phyloP scores from a whole-genome alignment of 257 asterid species.

The Anisodus tanguticus region DNA sequence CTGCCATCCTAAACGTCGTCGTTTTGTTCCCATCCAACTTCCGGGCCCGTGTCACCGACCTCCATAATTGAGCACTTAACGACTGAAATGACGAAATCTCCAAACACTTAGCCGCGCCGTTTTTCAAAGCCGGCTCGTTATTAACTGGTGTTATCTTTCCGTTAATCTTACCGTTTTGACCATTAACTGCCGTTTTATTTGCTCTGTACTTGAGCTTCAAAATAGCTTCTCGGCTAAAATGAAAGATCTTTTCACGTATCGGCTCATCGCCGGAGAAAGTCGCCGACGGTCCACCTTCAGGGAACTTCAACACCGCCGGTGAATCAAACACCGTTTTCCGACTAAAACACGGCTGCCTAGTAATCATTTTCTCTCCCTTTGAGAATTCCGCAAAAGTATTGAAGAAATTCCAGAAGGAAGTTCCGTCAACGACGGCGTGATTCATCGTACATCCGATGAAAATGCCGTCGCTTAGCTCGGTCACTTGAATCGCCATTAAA shows the following conservation, averaged over 20 bases:
- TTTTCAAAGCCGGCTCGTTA: too few species aligned
- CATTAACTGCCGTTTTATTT: constrained; percentile 40
- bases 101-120: too few species aligned
- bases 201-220: constrained; percentile 58
- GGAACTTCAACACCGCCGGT: constrained; percentile 60
- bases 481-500: constrained; percentile 71
- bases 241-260: constrained; percentile 74
- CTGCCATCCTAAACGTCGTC: constrained; percentile 96
- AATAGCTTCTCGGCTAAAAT: constrained; percentile 80
- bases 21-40: constrained; percentile 47
- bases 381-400: constrained; percentile 79
- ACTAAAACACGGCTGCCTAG: constrained; percentile 56
- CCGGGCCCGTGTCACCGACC: constrained; percentile 87
- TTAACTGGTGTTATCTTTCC: constrained; percentile 46
- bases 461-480: constrained; percentile 68
- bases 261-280: constrained; percentile 83
- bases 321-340: constrained; percentile 76
- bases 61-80: constrained; percentile 79
- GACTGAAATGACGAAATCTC: constrained; percentile 89
- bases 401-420: constrained; percentile 95
- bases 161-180: constrained; percentile 44
- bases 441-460: constrained; percentile 80
- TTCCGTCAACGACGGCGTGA: constrained; percentile 94
- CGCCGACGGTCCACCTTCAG: constrained; percentile 78
- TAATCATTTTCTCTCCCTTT: constrained; percentile 53